Percentiles rank a stretch among this genome's conserved stretches.
phyloP scores from a whole-genome alignment of 805 yeast genomes.

The Pichia deserticola region DNA sequence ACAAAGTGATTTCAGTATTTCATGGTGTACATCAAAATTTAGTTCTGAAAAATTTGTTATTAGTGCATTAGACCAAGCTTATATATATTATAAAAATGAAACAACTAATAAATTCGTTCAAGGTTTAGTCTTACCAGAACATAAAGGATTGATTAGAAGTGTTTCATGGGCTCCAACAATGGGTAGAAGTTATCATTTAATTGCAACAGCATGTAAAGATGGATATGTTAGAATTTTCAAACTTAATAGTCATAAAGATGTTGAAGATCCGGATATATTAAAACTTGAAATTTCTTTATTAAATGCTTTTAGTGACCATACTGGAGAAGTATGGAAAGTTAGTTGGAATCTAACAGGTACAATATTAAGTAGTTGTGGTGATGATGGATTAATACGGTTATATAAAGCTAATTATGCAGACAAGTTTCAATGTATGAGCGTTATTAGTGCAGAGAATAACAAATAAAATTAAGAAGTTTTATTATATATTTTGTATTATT shows the following conservation, averaged over 20 bases:
- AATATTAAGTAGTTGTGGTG: conserved; percentile 87
- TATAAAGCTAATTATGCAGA: conserved; percentile 87
- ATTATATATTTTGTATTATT: not conserved
- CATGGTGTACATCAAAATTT: conserved; percentile 88
- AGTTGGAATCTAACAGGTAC: conserved; percentile 95
- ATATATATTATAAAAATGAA: conserved; percentile 51
- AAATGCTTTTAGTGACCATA: conserved; percentile 27
- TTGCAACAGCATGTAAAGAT: conserved; percentile 95
- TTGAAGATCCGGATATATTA: conserved; percentile 11
- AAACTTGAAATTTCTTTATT: conserved; percentile 19
- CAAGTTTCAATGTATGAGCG: conserved; percentile 88
- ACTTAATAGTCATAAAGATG: conserved; percentile 38
- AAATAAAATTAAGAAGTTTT: not conserved
- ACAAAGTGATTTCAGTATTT: conserved; percentile 77
- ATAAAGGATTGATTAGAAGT: conserved; percentile 76
- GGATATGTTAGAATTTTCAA: conserved; percentile 85
- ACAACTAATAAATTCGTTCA: conserved; percentile 43
- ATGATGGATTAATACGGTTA: conserved; percentile 83
- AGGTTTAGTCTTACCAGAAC: conserved; percentile 70
- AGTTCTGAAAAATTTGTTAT: conserved; percentile 75
- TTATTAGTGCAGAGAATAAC: conserved; percentile 49
- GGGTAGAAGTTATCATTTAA: conserved; percentile 80
- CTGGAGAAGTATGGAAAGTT: conserved; percentile 82
- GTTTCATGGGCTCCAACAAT: conserved; percentile 96
- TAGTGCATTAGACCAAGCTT: conserved; percentile 81